Evolutionary conservation across 2,329 filamentous ascomycete genomes (phyloP).

Genomic region (Diaporthe vaccinii): DNA sequence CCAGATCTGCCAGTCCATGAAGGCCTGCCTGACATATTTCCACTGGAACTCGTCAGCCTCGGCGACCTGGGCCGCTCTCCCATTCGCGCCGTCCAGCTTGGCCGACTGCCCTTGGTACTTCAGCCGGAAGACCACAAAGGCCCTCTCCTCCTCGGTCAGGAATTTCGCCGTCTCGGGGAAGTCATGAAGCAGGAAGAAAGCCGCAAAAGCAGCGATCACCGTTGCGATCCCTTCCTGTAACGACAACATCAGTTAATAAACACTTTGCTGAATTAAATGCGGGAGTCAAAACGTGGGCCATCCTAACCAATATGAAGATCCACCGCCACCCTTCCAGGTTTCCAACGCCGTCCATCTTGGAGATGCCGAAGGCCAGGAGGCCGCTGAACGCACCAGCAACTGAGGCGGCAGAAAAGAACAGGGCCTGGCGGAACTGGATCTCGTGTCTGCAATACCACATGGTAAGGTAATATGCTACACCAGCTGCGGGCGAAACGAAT

Average conservation of each 20-base stretch:
- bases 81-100: conserved; percentile 36
- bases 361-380: conserved; percentile 62
- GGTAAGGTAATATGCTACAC: conserved; percentile 63
- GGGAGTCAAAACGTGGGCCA: no score
- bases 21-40: conserved; percentile 78
- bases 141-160: conserved; percentile 77
- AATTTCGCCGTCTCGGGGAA: conserved; percentile 86
- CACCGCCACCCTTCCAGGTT: conserved; percentile 66
- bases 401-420: conserved; percentile 88
- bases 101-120: conserved; percentile 69
- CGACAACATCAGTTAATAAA: no score
- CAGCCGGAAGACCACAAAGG: conserved; percentile 78
- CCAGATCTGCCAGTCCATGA: conserved; percentile 86
- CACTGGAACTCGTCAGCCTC: conserved; percentile 82
- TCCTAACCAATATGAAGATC: conserved; percentile 59
- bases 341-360: conserved; percentile 59
- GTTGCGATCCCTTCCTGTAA: conserved; percentile 56
- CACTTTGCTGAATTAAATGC: no score
- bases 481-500: not conserved
- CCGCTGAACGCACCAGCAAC: conserved; percentile 84
- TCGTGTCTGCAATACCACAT: conserved; percentile 73
- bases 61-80: conserved; percentile 57
- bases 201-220: conserved; percentile 68
- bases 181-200: conserved; percentile 82
- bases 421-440: conserved; percentile 69